A percentile compares a stretch with the other conserved stretches of the same genome.
phyloP scores from a whole-genome alignment of 768 basidiomycete species.

The Trametes cingulata region DNA sequence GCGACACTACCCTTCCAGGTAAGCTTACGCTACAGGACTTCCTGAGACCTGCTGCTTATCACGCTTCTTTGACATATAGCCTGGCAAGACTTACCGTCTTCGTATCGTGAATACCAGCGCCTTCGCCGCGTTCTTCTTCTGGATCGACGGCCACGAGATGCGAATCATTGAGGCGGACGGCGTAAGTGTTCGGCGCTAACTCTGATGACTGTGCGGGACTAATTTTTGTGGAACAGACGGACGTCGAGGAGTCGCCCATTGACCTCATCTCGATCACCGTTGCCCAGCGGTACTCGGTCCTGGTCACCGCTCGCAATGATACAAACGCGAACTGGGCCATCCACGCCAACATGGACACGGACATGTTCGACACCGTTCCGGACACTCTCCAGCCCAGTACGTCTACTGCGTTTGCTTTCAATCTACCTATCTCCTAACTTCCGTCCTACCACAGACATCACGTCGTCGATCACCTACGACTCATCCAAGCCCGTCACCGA shows the following conservation, averaged over 20 bases:
- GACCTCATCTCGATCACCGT: conserved; percentile 75
- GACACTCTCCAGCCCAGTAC: conserved; percentile 70
- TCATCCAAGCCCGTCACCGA: conserved; percentile 52
- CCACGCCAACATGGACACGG: conserved; percentile 86
- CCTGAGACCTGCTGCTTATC: not conserved
- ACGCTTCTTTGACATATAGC: conserved; percentile 20
- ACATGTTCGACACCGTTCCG: conserved; percentile 88
- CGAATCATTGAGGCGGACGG: conserved; percentile 82
- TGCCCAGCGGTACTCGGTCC: conserved; percentile 91
- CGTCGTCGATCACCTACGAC: conserved; percentile 80
- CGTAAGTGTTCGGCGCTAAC: conserved; percentile 42
- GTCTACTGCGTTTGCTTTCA: conserved; percentile 26
- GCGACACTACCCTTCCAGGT: conserved; percentile 75
- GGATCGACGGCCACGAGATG: conserved; percentile 90
- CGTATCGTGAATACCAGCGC: conserved; percentile 84
- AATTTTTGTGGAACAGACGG: conserved; percentile 49
- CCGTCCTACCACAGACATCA: conserved; percentile 82
- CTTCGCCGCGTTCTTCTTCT: conserved; percentile 77
- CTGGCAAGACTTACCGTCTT: conserved; percentile 89
- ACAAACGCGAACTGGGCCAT: conserved; percentile 80
- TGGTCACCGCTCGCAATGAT: conserved; percentile 89
- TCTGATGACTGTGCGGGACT: not conserved
- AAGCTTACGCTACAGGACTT: not conserved
- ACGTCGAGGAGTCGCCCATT: conserved; percentile 71
- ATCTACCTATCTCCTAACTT: too few relatives aligned